A percentile compares a stretch with the other conserved stretches of the same genome.
phyloP scores from a whole-genome alignment of 2,329 filamentous ascomycete genomes.

The Gnomoniopsis sp. region DNA sequence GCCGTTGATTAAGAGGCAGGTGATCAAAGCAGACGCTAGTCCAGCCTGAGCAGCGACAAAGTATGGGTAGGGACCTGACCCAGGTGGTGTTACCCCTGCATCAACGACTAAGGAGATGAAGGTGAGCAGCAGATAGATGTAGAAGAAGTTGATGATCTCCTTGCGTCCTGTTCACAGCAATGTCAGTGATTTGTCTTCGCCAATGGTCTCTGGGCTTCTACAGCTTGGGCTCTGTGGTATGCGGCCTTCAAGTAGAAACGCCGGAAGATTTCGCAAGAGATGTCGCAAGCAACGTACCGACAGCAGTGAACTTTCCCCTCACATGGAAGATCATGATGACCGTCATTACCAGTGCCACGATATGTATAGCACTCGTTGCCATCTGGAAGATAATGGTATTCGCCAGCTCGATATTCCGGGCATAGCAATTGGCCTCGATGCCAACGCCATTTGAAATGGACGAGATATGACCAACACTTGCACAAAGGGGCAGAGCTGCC shows the following conservation, averaged over 20 bases:
- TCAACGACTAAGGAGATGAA: slow-evolving; percentile 88
- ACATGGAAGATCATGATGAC: slow-evolving; percentile 97
- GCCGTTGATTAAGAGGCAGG: slow-evolving; percentile 89
- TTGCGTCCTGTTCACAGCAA: slow-evolving; percentile 47
- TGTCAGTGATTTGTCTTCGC: slow-evolving; percentile 5
- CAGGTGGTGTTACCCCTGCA: slow-evolving; percentile 84
- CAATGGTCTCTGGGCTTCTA: neutral
- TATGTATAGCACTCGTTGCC: slow-evolving; percentile 88
- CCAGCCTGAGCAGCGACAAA: slow-evolving; percentile 87
- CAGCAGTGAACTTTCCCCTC: slow-evolving; percentile 94
- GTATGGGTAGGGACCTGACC: slow-evolving; percentile 78
- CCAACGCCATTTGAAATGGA: slow-evolving; percentile 66
- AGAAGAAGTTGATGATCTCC: slow-evolving; percentile 87
- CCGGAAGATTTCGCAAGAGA: neutral
- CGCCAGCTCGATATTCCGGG: slow-evolving; percentile 89
- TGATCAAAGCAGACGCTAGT: slow-evolving; percentile 78
- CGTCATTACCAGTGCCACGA: slow-evolving; percentile 85
- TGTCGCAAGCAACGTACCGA: slow-evolving; percentile 58
- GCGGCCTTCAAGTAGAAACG: slow-evolving; percentile 5
- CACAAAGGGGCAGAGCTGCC: slow-evolving; percentile 82
- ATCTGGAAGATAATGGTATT: slow-evolving; percentile 99
- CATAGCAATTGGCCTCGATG: slow-evolving; percentile 88
- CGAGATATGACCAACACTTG: slow-evolving; percentile 73
- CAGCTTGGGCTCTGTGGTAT: neutral
- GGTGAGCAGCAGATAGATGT: slow-evolving; percentile 88